Percentiles rank a stretch among this genome's conserved stretches.
These are phyloP conservation scores for Yamagishiella unicocca DNA, from an alignment of 139 green algal species.

Conservation along the genomic window DNA sequence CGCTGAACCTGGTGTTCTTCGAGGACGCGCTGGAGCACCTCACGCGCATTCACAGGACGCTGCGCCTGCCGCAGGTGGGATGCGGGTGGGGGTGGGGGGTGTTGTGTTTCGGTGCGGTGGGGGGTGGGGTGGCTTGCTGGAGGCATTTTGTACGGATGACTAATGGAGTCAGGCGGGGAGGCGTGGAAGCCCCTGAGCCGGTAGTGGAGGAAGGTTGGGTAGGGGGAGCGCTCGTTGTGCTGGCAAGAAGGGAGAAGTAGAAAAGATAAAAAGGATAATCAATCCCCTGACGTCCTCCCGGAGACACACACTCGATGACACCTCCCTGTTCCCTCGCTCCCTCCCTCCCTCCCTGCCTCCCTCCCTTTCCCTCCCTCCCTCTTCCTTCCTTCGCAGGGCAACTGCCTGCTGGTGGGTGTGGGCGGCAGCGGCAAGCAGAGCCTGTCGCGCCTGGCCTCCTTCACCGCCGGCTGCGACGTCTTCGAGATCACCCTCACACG, in stretches of 20 bases:
- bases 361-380: neutral
- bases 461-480: slow-evolving; percentile 77
- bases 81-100: neutral
- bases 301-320: too few species aligned
- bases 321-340: too few species aligned
- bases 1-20: slow-evolving; percentile 89
- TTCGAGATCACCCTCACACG: slow-evolving; percentile 92
- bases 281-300: too few species aligned
- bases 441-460: slow-evolving; percentile 69
- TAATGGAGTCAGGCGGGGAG: too few species aligned
- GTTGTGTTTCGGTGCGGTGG: neutral
- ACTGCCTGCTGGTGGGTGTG: slow-evolving; percentile 89
- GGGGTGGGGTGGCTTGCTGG: too few species aligned
- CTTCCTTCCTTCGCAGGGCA: slow-evolving; percentile 57
- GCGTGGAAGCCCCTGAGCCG: too few species aligned
- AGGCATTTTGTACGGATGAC: too few species aligned
- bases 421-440: slow-evolving; percentile 88
- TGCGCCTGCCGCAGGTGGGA: slow-evolving; percentile 78
- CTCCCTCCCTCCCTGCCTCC: too few species aligned
- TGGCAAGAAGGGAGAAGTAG: too few species aligned
- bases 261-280: too few species aligned
- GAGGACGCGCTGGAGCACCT: slow-evolving; percentile 90
- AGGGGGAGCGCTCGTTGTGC: too few species aligned
- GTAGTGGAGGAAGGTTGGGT: too few species aligned
- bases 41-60: slow-evolving; percentile 82